Conservation (phyloP, 2,329 filamentous ascomycete species). For the Magnaporthiopsis poae region DNA sequence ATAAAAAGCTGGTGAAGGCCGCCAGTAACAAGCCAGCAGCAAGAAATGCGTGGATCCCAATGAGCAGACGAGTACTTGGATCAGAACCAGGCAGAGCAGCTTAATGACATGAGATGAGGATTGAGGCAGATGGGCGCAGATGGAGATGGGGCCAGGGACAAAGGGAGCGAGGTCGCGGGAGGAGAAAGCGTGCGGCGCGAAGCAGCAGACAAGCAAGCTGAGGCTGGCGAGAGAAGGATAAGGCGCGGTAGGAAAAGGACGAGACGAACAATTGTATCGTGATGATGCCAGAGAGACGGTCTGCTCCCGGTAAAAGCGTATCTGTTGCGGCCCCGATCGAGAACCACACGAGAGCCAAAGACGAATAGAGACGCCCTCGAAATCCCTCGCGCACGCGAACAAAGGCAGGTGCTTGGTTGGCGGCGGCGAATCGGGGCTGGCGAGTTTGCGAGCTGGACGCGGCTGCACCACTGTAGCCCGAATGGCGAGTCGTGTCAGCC, state of each 20-base stretch:
- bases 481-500: neutral
- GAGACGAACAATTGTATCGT: constrained; percentile 16
- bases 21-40: neutral
- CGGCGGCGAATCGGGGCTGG: neutral
- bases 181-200: neutral
- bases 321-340: neutral
- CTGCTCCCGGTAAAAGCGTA: neutral
- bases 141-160: neutral
- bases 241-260: constrained; percentile 8
- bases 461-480: neutral
- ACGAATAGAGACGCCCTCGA: neutral
- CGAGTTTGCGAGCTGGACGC: neutral
- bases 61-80: neutral
- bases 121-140: neutral
- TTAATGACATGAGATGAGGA: neutral
- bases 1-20: neutral
- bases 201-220: neutral
- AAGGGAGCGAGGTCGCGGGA: neutral
- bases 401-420: neutral
- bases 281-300: constrained; percentile 1
- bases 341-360: neutral
- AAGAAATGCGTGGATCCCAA: neutral
- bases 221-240: constrained; percentile 9
- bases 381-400: neutral
- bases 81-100: neutral